A percentile compares a stretch with the other conserved stretches of the same genome.
Conservation (phyloP, 1,284 basidiomycete species). For the Quambalaria eucalypti region DNA sequence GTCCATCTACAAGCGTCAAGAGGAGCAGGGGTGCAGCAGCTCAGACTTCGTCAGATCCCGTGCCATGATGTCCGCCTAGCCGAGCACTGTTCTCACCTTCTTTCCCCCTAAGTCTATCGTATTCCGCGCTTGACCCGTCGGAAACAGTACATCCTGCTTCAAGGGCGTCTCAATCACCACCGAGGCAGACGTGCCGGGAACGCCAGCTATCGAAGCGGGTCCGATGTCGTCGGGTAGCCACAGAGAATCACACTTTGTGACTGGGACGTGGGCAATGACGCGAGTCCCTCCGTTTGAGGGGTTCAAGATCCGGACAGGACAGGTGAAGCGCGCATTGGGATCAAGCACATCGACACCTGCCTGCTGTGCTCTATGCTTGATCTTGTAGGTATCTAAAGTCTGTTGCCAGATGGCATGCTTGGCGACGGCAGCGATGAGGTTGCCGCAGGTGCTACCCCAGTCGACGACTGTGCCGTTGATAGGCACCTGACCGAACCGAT, state of each 20-base stretch:
- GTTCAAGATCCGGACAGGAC: background rate
- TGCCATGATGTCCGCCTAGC: background rate
- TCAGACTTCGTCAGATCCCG: background rate
- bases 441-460: slow-evolving; percentile 43
- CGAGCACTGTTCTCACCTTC: slow-evolving; percentile 2
- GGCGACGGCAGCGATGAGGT: slow-evolving; percentile 39
- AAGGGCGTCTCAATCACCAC: slow-evolving; percentile 36
- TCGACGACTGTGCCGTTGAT: slow-evolving; percentile 26
- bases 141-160: slow-evolving; percentile 11
- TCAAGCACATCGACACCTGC: background rate
- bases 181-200: slow-evolving; percentile 33
- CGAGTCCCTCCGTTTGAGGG: slow-evolving; percentile 28
- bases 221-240: slow-evolving; percentile 22
- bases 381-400: slow-evolving; percentile 5
- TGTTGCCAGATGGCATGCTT: slow-evolving; percentile 23
- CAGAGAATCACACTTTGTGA: background rate
- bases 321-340: background rate
- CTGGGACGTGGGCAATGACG: slow-evolving; percentile 25
- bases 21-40: too few relatives aligned
- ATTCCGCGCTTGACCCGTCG: slow-evolving; percentile 27
- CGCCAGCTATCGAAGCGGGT: slow-evolving; percentile 34
- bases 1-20: slow-evolving; percentile 5
- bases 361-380: background rate
- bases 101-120: too few relatives aligned
- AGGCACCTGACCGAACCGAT: slow-evolving; percentile 44